Evolutionary conservation across 2,329 filamentous ascomycete species (phyloP), one percentile per base, ranked within the genome.

Genomic region (Scorias spongiosa): DNA sequence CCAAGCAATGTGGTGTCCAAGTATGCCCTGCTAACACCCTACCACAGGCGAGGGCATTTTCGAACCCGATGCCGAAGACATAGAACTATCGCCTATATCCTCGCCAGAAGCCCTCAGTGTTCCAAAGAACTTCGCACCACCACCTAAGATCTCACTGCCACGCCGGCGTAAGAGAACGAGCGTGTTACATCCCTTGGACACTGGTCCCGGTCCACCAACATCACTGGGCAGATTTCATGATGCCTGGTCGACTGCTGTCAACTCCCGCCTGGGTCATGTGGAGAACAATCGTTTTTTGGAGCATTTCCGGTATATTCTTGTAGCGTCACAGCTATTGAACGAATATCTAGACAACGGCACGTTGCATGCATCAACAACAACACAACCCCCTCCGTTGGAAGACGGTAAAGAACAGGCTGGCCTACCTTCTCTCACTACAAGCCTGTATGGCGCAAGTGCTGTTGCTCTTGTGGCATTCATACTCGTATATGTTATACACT

Each of bases 251-350:
- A 66, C 71, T 54, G 81, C 75, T 9, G 73, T 88, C 46, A 82
- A 81, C 51, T 79, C 80, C 36, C 75, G 76, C 48, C 73, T 93
- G 49, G 80, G 84, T 44, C 74, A 80, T 51, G 78, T 76, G 53
- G 87, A 93, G 54, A 93, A 88, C 58, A 74, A 81, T 52, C 80
- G 80, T 51, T 94, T 95, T 56, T 72, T 94, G 46, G 88, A 95
- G 63, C 83, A 87, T 58, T 95, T 95, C 57, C 83, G 88, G 50
- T 95, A 95, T 64, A 82, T 84, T 17, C 84, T 95, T 51, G 83
- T 95, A 57, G 87, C 87, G 42, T 95, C 88, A 17, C 87, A 94
- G 60, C 73, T 95, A 11, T 70, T 95, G 36, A 86, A 78, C 55
- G 82, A 82, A 36, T 75, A 82, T 51, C 54, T 61, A 8, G 62